Evolutionary conservation across 768 basidiomycete species (phyloP).

Genomic region (Pleurotus sapidus): DNA sequence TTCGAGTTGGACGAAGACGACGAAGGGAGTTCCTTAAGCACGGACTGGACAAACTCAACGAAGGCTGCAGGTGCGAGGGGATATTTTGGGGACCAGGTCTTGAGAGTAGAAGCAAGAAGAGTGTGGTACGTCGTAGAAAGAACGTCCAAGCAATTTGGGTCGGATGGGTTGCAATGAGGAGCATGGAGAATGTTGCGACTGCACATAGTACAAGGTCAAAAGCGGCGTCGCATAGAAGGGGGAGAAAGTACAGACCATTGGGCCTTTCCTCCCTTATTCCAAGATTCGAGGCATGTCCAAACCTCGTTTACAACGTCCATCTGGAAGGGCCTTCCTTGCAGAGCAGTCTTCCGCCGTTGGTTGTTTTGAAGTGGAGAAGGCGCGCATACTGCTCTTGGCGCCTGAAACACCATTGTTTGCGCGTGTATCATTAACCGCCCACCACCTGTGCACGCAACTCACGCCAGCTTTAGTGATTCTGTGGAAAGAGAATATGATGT

Average conservation of each 20-base stretch:
- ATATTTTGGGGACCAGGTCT: conserved; percentile 49
- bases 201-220: conserved; percentile 11
- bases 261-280: conserved; percentile 57
- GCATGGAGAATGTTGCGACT: conserved; percentile 63
- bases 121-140: conserved; percentile 70
- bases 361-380: not conserved
- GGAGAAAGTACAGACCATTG: conserved; percentile 46
- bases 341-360: not conserved
- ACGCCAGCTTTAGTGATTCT: no score
- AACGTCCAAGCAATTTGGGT: conserved; percentile 49
- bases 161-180: conserved; percentile 57
- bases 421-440: not conserved
- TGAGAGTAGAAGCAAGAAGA: conserved; percentile 56
- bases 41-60: conserved; percentile 61
- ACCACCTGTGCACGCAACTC: no score
- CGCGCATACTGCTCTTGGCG: not conserved
- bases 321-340: not conserved
- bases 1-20: conserved; percentile 51
- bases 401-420: not conserved
- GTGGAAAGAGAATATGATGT: no score
- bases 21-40: conserved; percentile 61
- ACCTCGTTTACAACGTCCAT: conserved; percentile 66
- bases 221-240: conserved; percentile 14
- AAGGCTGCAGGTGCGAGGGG: conserved; percentile 48
- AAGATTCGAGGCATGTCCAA: conserved; percentile 44